Conservation (phyloP, 2,329 filamentous ascomycete species). For the Incumbomyces lentus region DNA sequence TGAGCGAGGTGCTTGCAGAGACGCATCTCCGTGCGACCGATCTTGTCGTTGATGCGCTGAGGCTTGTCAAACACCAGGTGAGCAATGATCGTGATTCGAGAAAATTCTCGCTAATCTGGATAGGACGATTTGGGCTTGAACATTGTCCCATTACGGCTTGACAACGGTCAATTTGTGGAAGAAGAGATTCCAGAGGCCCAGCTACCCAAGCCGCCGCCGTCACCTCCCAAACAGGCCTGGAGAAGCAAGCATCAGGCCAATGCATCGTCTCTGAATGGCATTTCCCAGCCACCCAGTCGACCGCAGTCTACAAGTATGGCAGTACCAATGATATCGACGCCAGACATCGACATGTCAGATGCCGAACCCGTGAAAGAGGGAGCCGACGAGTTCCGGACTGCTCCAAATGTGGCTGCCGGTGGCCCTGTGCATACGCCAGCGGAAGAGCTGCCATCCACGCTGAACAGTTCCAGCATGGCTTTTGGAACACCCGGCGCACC, state of each 20-base stretch:
- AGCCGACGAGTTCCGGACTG: not conserved
- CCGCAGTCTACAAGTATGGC: not conserved
- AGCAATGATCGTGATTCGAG: not conserved
- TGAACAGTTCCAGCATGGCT: constrained; percentile 2
- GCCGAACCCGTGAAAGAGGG: constrained; percentile 3
- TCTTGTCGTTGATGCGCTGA: constrained; percentile 7
- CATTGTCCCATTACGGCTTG: not conserved
- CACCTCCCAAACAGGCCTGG: constrained; percentile 4
- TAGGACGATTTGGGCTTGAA: constrained; percentile 3
- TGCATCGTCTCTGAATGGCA: constrained; percentile 2
- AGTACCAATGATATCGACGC: constrained; percentile 1
- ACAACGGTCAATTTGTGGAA: constrained; percentile 2
- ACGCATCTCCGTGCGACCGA: constrained; percentile 7
- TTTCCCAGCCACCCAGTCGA: not conserved
- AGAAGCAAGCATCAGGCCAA: not conserved
- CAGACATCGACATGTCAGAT: constrained; percentile 12
- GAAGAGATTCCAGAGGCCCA: not conserved
- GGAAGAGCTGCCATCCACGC: constrained; percentile 35
- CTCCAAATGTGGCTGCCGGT: constrained; percentile 9
- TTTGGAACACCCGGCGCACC: constrained; percentile 1
- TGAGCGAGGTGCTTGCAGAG: constrained; percentile 1
- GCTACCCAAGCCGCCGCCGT: not conserved
- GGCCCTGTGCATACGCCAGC: constrained; percentile 39
- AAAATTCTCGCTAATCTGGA: not conserved
- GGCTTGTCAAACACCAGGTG: constrained; percentile 5